Conservation (phyloP, 106 monocot genomes). For the Dendrobium officinale region DNA sequence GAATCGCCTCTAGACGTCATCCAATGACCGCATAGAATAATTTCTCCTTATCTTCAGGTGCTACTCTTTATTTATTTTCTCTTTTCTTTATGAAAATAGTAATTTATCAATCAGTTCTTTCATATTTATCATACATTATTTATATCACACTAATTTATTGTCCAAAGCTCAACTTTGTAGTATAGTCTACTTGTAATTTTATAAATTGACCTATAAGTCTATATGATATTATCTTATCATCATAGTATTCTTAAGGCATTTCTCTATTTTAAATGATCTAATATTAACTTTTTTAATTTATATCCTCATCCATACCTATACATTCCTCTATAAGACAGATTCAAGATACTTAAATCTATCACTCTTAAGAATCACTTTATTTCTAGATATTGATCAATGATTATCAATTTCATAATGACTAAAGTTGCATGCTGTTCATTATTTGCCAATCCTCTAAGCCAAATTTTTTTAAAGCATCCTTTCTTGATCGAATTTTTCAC, state of each 20-base stretch:
- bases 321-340: neutral
- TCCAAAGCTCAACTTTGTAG: neutral
- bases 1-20: no score
- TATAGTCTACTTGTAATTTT: neutral
- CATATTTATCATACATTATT: neutral
- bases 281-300: neutral
- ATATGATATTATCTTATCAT: neutral
- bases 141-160: neutral
- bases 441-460: neutral
- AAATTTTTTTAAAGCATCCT: neutral
- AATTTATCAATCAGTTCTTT: neutral
- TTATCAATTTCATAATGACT: neutral
- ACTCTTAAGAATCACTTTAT: neutral
- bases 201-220: neutral
- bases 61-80: neutral
- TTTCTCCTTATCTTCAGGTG: neutral
- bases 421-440: neutral
- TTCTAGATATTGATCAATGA: neutral
- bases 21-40: no score
- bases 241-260: neutral
- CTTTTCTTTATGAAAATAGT: neutral
- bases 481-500: neutral
- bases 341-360: neutral
- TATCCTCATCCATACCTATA: neutral
- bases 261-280: neutral